Base-by-base conservation (phyloP, 495 filamentous ascomycete species). In the Clohesyomyces aquaticus region DNA sequence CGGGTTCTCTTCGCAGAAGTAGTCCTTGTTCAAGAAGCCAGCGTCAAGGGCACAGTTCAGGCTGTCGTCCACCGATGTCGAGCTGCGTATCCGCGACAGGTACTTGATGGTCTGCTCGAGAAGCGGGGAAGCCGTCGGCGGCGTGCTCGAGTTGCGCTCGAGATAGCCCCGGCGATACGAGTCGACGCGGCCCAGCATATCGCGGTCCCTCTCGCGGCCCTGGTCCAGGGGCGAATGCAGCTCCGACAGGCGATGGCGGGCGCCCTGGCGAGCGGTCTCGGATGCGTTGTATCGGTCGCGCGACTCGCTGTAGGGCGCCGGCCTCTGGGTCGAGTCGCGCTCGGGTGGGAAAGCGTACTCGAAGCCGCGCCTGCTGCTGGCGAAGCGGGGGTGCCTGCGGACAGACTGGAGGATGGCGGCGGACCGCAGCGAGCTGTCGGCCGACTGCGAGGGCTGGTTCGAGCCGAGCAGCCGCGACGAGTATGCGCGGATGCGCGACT, bases 71-170 rank as follows among this genome's bases (percentile, higher is more conserved):
- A 80, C 76, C 14, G 79, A 79, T 47, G 71, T 79, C 10, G 82
- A 85, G 59, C 77, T 77, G 9, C 86, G 84, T 61, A 90, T 70
- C 45, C 78, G 76, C 43, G 84, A 84, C 12, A 91, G 78, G 67
- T 89, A 90, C 63, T 80, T 81, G 66, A 91, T 85, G 3, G 81
- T 82, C 49, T 86, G 79, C 66, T 87, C 87, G 16, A 89, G 67
- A 42, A 81, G 68, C 2, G 68, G 55, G 18, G 63, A 72, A 8
- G 77, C 65, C 71, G 72, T 4, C 49, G 48, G 4, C 28, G 59
- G 57, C 21, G 29, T 29, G 27, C 35, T 53, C 21, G 55, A 63
- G 18, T 12, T 29, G 18, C 77, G 79, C 28, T 83, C 79, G 46
- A 80, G 73, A 63, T 82, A 79, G 49, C 78, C 68, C 60, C 83